Conservation (phyloP, 768 basidiomycete genomes). For the Suillus decipiens region DNA sequence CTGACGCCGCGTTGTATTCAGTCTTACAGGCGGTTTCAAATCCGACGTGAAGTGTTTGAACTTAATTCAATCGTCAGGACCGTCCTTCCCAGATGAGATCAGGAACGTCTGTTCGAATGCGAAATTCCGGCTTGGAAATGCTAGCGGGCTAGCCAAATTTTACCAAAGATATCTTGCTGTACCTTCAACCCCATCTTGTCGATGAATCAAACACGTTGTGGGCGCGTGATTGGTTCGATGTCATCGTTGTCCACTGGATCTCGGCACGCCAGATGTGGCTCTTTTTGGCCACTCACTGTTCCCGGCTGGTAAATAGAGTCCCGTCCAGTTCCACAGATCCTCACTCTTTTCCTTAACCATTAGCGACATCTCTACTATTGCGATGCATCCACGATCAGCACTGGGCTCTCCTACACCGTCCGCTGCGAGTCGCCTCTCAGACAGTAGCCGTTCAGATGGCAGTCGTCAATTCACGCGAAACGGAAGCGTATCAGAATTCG, state of each 20-base stretch:
- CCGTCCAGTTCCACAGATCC: constrained; percentile 16
- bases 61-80: neutral
- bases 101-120: constrained; percentile 3
- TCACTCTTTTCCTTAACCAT: constrained; percentile 13
- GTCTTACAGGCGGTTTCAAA: neutral
- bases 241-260: constrained; percentile 28
- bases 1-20: constrained; percentile 6
- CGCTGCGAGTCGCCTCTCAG: constrained; percentile 41
- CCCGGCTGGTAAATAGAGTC: constrained; percentile 32
- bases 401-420: constrained; percentile 35
- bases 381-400: constrained; percentile 32
- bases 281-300: constrained; percentile 33
- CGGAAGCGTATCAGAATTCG: constrained; percentile 56
- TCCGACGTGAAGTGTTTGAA: neutral
- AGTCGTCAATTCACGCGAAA: constrained; percentile 40
- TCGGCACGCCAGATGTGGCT: constrained; percentile 34
- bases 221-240: constrained; percentile 33
- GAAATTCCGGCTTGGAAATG: constrained; percentile 3
- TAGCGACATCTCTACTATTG: constrained; percentile 13
- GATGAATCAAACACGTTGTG: constrained; percentile 33
- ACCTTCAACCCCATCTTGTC: constrained; percentile 6
- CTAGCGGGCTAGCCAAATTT: constrained; percentile 16
- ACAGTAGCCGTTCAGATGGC: constrained; percentile 36
- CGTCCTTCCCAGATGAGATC: constrained; percentile 6
- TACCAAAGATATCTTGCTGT: constrained; percentile 32